Base-by-base conservation (phyloP, 371 early-diverging fungal genomes). In the Rhizopus sp. region DNA sequence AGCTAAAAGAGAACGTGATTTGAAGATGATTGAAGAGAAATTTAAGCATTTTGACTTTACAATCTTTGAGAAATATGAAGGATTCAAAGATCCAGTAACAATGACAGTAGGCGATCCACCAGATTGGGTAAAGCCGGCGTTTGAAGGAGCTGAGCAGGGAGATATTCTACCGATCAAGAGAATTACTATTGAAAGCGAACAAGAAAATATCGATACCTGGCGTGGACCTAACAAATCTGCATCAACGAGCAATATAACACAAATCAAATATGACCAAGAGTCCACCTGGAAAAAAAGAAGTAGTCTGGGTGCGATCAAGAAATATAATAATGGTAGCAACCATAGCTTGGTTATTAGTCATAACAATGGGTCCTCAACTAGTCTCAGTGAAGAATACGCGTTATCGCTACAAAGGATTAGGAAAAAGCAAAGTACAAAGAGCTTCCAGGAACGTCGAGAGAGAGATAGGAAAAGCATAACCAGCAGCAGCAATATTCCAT, bases 71-170 rank as follows among this genome's bases (percentile, higher is more conserved):
- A 78, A 72, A 54, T 87, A 87, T 41, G 77, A 80, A 64, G 88
- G 88, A 1, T 72, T 83, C 57, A 74, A 84, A n/a, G 85, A 87
- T 60, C 83, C 84, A 7, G 66, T 81, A 5, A 79, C 79, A 3
- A 82, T 80, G 82, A 84, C 86, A 5, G 88, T 87, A 1, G 85
- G 86, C 1, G 85, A 84, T 54, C 88, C 88, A 9, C 88, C 88
- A 2, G 84, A 84, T 53, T 87, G 88, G 88, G 88, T 87, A 15
- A 83, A 83, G 48, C 83, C 83, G 12, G 83, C 83, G 12, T 78
- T 78, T 58, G 77, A 78, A 57, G 83, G 80, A 16, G 75, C 78
- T 7, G 80, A 72, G 3, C 78, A 76, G 59, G 77, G 77, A 4
- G 73, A 77, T 52, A 51, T 72, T 13, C 64, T 78, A 53, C 79